Evolutionary conservation across 2,329 filamentous ascomycete genomes (phyloP).

Genomic region (Cytospora leucostoma): DNA sequence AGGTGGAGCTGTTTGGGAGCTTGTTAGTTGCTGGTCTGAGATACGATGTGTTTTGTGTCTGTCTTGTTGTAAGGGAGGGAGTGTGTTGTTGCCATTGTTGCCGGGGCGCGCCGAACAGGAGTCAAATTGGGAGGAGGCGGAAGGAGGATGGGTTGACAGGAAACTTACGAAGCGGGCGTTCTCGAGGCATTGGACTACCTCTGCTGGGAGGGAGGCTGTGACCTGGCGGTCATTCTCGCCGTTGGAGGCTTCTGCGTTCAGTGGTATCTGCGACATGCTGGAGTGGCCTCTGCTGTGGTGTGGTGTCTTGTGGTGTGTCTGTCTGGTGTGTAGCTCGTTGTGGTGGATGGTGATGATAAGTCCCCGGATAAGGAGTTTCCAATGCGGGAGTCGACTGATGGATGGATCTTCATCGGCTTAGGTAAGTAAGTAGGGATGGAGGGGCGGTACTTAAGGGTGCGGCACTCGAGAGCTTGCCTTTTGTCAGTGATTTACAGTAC

Average conservation of each 20-base stretch:
- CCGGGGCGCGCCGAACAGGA: no score
- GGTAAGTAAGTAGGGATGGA: no score
- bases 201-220: constrained; percentile 71
- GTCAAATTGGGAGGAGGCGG: no score
- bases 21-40: not conserved
- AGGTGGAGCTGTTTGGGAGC: constrained; percentile 74
- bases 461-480: not conserved
- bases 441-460: not conserved
- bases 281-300: constrained; percentile 10
- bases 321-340: not conserved
- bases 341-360: not conserved
- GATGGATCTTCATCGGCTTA: constrained; percentile 18
- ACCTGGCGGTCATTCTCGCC: constrained; percentile 71
- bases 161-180: constrained; percentile 86
- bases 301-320: not conserved
- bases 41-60: constrained; percentile 9
- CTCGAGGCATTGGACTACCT: constrained; percentile 88
- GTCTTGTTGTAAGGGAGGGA: constrained; percentile 12
- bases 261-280: constrained; percentile 64
- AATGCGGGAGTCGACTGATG: not conserved
- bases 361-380: not conserved
- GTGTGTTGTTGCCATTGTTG: not conserved
- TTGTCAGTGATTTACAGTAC: not conserved
- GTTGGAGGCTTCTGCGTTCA: constrained; percentile 75
- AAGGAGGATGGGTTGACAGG: constrained; percentile 25